These are phyloP conservation scores for Fusarium lyarnte DNA, from an alignment of 2,329 filamentous ascomycete genomes.

Conservation along the genomic window DNA sequence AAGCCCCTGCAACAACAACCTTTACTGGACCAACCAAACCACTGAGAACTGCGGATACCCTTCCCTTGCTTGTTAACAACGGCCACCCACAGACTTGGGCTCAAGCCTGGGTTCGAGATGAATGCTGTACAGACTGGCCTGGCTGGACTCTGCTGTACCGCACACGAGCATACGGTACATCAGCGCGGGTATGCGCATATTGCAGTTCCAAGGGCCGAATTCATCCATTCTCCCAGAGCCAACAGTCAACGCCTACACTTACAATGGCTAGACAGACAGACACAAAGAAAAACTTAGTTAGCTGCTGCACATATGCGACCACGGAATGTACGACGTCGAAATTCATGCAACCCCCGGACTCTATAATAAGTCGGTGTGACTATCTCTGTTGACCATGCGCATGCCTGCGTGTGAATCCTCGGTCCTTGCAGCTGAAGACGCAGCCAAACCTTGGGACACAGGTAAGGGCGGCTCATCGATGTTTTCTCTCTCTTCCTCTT, in stretches of 20 bases:
- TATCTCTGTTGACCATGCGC: constrained; percentile 24
- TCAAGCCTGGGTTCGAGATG: constrained; percentile 11
- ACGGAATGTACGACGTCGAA: constrained; percentile 36
- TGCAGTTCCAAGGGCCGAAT: constrained; percentile 3
- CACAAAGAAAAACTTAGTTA: neutral
- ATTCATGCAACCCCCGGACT: constrained; percentile 40
- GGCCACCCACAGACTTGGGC: constrained; percentile 31
- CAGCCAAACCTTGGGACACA: neutral
- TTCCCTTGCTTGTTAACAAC: constrained; percentile 24
- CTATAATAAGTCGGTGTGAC: constrained; percentile 43
- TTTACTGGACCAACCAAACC: neutral
- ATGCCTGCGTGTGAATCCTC: constrained; percentile 35
- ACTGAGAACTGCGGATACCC: constrained; percentile 23
- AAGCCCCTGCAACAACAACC: constrained; percentile 27
- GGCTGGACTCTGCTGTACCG: constrained; percentile 5
- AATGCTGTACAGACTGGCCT: neutral
- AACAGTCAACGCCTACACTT: neutral
- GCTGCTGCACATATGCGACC: constrained; percentile 11
- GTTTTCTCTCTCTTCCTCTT: neutral
- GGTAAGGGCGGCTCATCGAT: constrained; percentile 8
- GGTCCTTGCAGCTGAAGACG: constrained; percentile 31
- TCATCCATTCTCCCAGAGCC: constrained; percentile 8
- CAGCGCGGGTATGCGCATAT: constrained; percentile 24
- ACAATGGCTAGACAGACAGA: neutral
- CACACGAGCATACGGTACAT: constrained; percentile 11